These are phyloP conservation scores for Saccharomycopsis javanensis DNA, from an alignment of 805 yeast species.

Conservation along the genomic window DNA sequence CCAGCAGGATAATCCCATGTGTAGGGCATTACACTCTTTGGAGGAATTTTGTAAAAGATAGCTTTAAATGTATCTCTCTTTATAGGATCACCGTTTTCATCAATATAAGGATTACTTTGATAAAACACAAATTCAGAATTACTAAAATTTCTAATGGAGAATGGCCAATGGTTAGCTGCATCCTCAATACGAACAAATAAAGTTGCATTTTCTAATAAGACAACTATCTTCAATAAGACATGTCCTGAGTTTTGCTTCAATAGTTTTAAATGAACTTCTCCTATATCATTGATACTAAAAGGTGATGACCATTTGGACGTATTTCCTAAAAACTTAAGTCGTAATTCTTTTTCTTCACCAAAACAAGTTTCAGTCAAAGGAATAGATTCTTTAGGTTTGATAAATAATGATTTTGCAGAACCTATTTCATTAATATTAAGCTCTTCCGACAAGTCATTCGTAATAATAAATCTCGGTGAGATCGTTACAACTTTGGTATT, in stretches of 20 bases:
- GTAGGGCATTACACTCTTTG: constrained; percentile 93
- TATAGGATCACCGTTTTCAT: constrained; percentile 47
- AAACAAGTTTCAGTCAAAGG: constrained; percentile 55
- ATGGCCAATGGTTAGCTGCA: constrained; percentile 85
- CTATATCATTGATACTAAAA: constrained; percentile 73
- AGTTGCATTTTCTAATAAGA: constrained; percentile 71
- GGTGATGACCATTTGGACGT: constrained; percentile 79
- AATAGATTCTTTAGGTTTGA: constrained; percentile 37
- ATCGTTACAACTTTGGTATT: constrained; percentile 69
- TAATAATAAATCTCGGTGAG: constrained; percentile 72
- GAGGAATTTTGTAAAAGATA: constrained; percentile 69
- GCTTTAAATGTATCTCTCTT: constrained; percentile 58
- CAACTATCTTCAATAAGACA: constrained; percentile 58
- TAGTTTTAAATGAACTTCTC: constrained; percentile 67
- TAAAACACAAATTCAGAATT: constrained; percentile 78
- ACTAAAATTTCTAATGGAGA: constrained; percentile 80
- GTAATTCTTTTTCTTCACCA: constrained; percentile 47
- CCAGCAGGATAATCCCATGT: constrained; percentile 98
- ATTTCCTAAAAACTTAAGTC: constrained; percentile 47
- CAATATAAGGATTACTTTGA: constrained; percentile 67
- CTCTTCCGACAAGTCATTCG: constrained; percentile 48
- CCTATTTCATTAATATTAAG: constrained; percentile 63
- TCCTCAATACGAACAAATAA: constrained; percentile 65
- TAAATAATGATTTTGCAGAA: constrained; percentile 38
- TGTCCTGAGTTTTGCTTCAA: constrained; percentile 57